Percentiles rank a stretch among this genome's conserved stretches.
Conservation (phyloP, 2,329 filamentous ascomycete species). For the Harringtonia aguacate region DNA sequence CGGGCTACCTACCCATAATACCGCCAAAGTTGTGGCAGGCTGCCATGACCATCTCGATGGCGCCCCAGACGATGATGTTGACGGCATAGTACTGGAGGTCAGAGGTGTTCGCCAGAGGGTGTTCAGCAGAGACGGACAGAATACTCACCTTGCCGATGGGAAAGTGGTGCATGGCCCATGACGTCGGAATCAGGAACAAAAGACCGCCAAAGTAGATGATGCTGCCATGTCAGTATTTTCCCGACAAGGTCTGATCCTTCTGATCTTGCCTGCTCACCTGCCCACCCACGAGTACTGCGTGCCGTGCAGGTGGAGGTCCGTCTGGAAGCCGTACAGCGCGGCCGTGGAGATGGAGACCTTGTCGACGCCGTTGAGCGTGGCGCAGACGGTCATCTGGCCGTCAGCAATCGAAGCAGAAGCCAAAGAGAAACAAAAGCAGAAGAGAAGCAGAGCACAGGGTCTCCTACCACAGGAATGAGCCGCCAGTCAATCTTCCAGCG, state of each 20-base stretch:
- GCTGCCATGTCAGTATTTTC: no score
- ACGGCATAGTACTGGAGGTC: slow-evolving; percentile 11
- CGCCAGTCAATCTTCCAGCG: slow-evolving; percentile 11
- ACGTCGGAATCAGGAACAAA: slow-evolving; percentile 14
- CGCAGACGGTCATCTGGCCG: slow-evolving; percentile 2
- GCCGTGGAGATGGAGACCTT: slow-evolving; percentile 15
- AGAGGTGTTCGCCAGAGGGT: no score
- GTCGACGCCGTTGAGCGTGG: slow-evolving; percentile 11
- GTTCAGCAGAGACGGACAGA: no score
- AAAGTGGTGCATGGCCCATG: slow-evolving; percentile 13
- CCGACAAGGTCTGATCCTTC: no score
- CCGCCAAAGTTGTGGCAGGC: slow-evolving; percentile 13
- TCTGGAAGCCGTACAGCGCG: slow-evolving; percentile 16
- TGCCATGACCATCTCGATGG: slow-evolving; percentile 12
- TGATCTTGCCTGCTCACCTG: no score
- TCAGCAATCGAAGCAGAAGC: neutral
- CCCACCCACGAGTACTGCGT: slow-evolving; percentile 18
- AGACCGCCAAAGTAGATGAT: slow-evolving; percentile 15
- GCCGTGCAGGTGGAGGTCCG: slow-evolving; percentile 13
- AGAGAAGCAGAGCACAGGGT: no score
- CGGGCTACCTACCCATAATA: no score
- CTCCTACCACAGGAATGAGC: slow-evolving; percentile 13
- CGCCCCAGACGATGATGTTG: slow-evolving; percentile 14
- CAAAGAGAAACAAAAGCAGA: slow-evolving; percentile 10
- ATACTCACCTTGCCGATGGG: no score